Evolutionary conservation across 805 yeast species (phyloP), one percentile per base, ranked within the genome.

Genomic region (Metschnikowia lunata): DNA sequence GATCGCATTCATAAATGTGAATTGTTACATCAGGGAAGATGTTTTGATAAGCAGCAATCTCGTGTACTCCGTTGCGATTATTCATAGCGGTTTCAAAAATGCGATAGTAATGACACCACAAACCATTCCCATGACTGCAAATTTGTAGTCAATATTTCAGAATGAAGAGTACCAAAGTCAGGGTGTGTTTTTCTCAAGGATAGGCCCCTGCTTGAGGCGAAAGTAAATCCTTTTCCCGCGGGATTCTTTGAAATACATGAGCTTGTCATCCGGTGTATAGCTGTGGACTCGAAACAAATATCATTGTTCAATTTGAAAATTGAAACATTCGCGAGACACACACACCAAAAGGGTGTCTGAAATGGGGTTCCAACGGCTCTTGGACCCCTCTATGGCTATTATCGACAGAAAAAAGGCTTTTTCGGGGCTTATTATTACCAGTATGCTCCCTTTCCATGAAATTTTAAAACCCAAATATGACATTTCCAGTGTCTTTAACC

Each of bases 161-260:
- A 44, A 48, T 15, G 50, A 52, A 26, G 38, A 40, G 13, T 67
- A 57, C 49, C 40, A 48, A 31, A 27, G 53, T 15, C 29, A 54
- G 26, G 71, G 71, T 2, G 46, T 56, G 8, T 40, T 52, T 15
- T 60, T 66, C 37, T 67, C 54, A 61, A 61, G 48, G 45, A 47
- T 14, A 67, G 69, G 0, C 50, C 64, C 2, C 48, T 52, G 37
- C 48, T 52, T 10, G 45, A 51, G 5, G 40, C 51, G 27, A 50
- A 55, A 45, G 51, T 54, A 7, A 45, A 48, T 12, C 54, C 46
- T 29, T 56, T 55, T 32, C 43, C 49, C 1, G 57, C 64, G 2
- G 72, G 71, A 3, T 65, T 56, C 38, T 56, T 56, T 39, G 71
- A 67, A 42, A 43, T 59, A 9, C 57, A 59, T 31, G 56, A 51